phyloP scores from a whole-genome alignment of 257 asterid species.

The Salvia splendens region DNA sequence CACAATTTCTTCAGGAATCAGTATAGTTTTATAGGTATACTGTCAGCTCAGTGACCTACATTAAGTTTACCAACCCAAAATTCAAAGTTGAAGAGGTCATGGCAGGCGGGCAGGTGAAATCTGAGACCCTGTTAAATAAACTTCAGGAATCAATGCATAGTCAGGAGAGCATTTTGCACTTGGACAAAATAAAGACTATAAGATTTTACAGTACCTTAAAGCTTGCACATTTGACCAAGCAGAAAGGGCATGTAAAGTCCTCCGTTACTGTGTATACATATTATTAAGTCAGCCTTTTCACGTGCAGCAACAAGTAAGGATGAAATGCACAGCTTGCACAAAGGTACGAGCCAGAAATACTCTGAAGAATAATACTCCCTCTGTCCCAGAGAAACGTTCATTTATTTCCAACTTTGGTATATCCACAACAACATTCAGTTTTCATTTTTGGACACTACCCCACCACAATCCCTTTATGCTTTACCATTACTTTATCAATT shows the following conservation, averaged over 20 bases:
- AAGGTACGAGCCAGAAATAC: slow-evolving; percentile 9
- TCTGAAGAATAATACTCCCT: no score
- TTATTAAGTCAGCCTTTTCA: slow-evolving; percentile 37
- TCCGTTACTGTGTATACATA: slow-evolving; percentile 78
- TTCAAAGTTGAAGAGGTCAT: slow-evolving; percentile 93
- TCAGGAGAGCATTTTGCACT: slow-evolving; percentile 22
- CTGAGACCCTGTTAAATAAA: slow-evolving; percentile 72
- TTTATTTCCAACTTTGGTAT: no score
- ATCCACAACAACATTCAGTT: no score
- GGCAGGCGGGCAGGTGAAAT: slow-evolving; percentile 74
- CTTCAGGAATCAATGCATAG: slow-evolving; percentile 36
- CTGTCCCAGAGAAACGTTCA: no score
- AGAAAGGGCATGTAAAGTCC: slow-evolving; percentile 97
- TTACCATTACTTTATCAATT: no score
- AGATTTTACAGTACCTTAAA: slow-evolving; percentile 64
- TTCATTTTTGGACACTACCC: no score
- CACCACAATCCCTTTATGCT: no score
- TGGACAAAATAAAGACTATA: slow-evolving; percentile 22
- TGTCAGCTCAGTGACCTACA: slow-evolving; percentile 16
- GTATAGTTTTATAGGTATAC: slow-evolving; percentile 21
- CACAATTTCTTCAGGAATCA: slow-evolving; percentile 28
- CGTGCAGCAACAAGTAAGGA: slow-evolving; percentile 29
- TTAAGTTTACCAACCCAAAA: slow-evolving; percentile 83
- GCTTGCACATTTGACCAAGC: slow-evolving; percentile 96
- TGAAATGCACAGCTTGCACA: slow-evolving; percentile 25